Percentiles rank a stretch among this genome's conserved stretches.
Evolutionary conservation across 371 early-diverging fungal genomes (phyloP).

Genomic region (Mortierella sp.): DNA sequence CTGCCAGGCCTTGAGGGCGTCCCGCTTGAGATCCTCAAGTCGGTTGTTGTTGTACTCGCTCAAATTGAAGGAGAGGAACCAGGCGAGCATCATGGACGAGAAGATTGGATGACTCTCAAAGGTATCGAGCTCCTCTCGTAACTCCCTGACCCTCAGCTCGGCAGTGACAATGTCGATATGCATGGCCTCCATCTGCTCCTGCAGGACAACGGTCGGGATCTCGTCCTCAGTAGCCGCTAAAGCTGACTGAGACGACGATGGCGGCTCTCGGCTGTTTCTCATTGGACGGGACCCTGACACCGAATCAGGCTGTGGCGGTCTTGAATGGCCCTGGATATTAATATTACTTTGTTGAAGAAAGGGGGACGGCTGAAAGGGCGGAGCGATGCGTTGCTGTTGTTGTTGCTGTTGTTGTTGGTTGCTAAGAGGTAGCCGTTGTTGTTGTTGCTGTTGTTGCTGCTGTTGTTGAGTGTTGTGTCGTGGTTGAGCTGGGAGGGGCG

Average conservation of each 20-base stretch:
- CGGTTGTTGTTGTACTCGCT: slow-evolving; percentile 31
- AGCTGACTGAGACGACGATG: slow-evolving; percentile 16
- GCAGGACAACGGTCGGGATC: slow-evolving; percentile 52
- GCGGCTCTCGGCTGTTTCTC: slow-evolving; percentile 4
- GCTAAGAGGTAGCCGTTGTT: background rate
- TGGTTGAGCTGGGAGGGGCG: slow-evolving; percentile 7
- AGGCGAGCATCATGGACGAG: slow-evolving; percentile 46
- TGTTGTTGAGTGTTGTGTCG: slow-evolving; percentile 6
- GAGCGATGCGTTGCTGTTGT: slow-evolving; percentile 1
- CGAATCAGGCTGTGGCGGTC: slow-evolving; percentile 22
- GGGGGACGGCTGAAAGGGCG: slow-evolving; percentile 10
- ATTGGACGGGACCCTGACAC: background rate
- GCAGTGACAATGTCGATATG: slow-evolving; percentile 37
- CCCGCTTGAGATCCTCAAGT: slow-evolving; percentile 39
- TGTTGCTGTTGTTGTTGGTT: slow-evolving; percentile 18
- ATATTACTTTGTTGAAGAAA: background rate
- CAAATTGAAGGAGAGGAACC: slow-evolving; percentile 43
- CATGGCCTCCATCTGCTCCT: slow-evolving; percentile 55
- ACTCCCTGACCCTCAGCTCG: slow-evolving; percentile 44
- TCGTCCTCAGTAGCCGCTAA: slow-evolving; percentile 36
- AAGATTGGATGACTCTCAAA: slow-evolving; percentile 49
- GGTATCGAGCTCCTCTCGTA: slow-evolving; percentile 53
- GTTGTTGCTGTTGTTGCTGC: slow-evolving; percentile 18
- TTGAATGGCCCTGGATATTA: slow-evolving; percentile 14
- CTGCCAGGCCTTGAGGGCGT: slow-evolving; percentile 43